Percentiles rank a stretch among this genome's conserved stretches.
Evolutionary conservation across 495 filamentous ascomycete species (phyloP).

Genomic region (Chaetomium tenue): DNA sequence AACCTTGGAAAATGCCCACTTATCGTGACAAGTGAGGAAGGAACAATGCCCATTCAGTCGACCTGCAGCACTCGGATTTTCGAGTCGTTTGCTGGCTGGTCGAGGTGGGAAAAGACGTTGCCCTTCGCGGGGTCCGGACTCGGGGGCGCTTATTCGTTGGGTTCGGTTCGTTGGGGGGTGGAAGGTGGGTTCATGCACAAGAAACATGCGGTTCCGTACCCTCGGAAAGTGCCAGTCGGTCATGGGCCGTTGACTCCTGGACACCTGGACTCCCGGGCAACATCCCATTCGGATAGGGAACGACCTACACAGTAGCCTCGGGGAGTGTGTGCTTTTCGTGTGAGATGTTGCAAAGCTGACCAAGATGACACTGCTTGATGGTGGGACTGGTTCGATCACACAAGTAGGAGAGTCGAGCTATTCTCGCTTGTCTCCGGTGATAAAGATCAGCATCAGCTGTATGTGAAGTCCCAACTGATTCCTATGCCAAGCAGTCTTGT

Average conservation of each 20-base stretch:
- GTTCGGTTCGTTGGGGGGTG: background rate
- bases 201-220: background rate
- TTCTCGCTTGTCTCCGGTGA: background rate
- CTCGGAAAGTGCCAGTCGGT: slow-evolving; percentile 10
- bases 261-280: background rate
- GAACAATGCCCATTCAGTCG: slow-evolving; percentile 23
- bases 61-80: slow-evolving; percentile 21
- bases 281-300: background rate
- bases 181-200: background rate
- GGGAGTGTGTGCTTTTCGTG: background rate
- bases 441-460: background rate
- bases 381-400: background rate
- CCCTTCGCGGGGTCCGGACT: background rate
- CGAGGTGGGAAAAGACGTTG: background rate
- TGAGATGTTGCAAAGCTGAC: background rate
- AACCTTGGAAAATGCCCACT: slow-evolving; percentile 13
- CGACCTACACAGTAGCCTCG: background rate
- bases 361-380: background rate
- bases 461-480: background rate
- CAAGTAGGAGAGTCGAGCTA: background rate
- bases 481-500: background rate
- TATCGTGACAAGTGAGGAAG: slow-evolving; percentile 5
- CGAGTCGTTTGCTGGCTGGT: background rate
- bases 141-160: background rate
- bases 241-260: background rate